Percentiles rank a stretch among this genome's conserved stretches.
These are phyloP conservation scores for Pholiota adiposa DNA, from an alignment of 1,284 basidiomycete genomes.

Conservation along the genomic window DNA sequence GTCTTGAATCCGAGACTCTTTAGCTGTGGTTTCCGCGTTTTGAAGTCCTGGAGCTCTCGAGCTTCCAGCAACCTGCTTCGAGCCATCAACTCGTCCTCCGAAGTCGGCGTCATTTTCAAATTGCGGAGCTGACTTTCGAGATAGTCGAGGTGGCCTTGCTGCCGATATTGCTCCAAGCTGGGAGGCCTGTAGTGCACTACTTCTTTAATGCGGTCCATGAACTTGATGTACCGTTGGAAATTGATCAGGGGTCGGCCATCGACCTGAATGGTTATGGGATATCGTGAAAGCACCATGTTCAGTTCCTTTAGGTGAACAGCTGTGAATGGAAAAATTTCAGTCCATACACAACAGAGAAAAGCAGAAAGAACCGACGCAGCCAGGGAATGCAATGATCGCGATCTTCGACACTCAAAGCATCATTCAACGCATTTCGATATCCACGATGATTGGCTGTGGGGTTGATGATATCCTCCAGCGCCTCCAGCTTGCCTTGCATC, in stretches of 20 bases:
- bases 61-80: slow-evolving; percentile 35
- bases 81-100: slow-evolving; percentile 35
- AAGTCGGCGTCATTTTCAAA: slow-evolving; percentile 26
- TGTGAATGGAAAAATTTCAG: slow-evolving; percentile 19
- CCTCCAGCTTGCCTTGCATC: slow-evolving; percentile 34
- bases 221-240: slow-evolving; percentile 42
- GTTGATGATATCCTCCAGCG: slow-evolving; percentile 38
- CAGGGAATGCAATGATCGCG: slow-evolving; percentile 39
- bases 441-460: slow-evolving; percentile 37
- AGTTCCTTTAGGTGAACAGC: slow-evolving; percentile 47
- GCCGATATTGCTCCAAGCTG: slow-evolving; percentile 34
- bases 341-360: background rate
- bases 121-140: slow-evolving; percentile 40
- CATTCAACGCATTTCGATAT: slow-evolving; percentile 39
- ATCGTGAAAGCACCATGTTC: slow-evolving; percentile 30
- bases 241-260: slow-evolving; percentile 44
- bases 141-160: slow-evolving; percentile 41
- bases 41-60: slow-evolving; percentile 34
- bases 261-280: slow-evolving; percentile 30
- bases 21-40: slow-evolving; percentile 29
- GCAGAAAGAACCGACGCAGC: slow-evolving; percentile 35
- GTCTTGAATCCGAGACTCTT: slow-evolving; percentile 33
- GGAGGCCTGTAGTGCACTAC: slow-evolving; percentile 37
- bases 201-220: slow-evolving; percentile 39
- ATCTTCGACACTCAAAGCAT: slow-evolving; percentile 22